Evolutionary conservation across 768 basidiomycete genomes (phyloP), one percentile per base, ranked within the genome.

Genomic region (Pholiota conissans): DNA sequence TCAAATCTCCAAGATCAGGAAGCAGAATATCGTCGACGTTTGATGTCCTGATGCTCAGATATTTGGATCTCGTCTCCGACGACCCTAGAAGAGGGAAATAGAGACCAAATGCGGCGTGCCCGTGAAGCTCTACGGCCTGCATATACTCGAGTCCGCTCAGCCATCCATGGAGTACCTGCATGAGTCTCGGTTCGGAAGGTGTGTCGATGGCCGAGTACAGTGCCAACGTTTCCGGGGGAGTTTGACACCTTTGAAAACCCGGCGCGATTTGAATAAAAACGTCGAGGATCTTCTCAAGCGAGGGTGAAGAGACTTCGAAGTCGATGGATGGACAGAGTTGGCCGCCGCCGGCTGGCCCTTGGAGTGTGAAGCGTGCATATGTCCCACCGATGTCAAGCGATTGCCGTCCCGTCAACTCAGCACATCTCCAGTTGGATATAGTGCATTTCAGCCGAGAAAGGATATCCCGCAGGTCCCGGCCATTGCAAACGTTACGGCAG

Each of bases 351-450:
- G 29, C 22, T 13, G 55, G 63, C 9, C 61, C 62, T 49, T 62
- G 55, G 11, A 65, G n/a, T 3, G 58, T 35, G 32, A 55, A 61
- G 2, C 37, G 34, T 24, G 62, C 45, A 32, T 61, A 53, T 40
- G 59, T 57, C 48, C 58, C 57, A 29, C 61, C 58, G 16, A 67
- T 49, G 30, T 40, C 29, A 26, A 67, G 49, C 28, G 37, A 45
- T 47, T 65, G 63, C 32, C 53, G 53, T 26, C 66, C 66, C 14
- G 57, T 58, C 18, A 61, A 47, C 7, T 57, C 53, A 22, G 64
- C 63, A 40, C 62, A 65, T 26, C 30, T 45, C 64, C 66, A 65
- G 48, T 29, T 53, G 28, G 51, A 20, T 7, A 65, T 39, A 16
- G 27, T 20, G 8, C 52, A 32, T 28, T 52, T 54, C 30, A 67